Percentiles rank a stretch among this genome's conserved stretches.
Conservation (phyloP, 257 asterid genomes). For the Fraxinus americana region DNA sequence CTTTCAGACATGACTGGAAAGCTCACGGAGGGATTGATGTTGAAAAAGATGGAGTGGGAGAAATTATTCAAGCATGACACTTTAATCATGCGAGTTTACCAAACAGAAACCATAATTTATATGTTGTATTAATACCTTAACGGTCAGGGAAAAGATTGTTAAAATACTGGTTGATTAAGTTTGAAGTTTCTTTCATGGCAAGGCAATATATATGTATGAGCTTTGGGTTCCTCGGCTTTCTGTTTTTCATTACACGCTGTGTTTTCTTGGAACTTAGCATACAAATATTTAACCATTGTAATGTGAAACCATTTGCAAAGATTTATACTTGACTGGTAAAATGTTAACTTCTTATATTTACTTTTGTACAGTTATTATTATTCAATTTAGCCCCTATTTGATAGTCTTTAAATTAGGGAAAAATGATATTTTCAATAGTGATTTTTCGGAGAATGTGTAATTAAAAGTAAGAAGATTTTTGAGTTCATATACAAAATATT, state of each 20-base stretch:
- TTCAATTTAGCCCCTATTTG: no score
- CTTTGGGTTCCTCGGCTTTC: slow-evolving; percentile 24
- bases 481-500: no score
- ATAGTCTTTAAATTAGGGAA: no score
- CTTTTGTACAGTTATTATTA: no score
- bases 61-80: slow-evolving; percentile 8
- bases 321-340: background rate
- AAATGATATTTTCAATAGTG: no score
- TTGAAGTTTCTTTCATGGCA: background rate
- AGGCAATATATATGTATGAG: background rate
- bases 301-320: background rate
- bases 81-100: slow-evolving; percentile 12
- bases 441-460: no score
- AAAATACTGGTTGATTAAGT: background rate
- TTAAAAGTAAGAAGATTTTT: no score
- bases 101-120: background rate
- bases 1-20: slow-evolving; percentile 42
- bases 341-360: background rate
- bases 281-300: background rate
- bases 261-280: background rate
- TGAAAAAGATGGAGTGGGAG: slow-evolving; percentile 33
- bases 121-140: background rate
- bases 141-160: background rate
- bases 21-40: slow-evolving; percentile 34
- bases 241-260: background rate